Percentiles rank a stretch among this genome's conserved stretches.
Evolutionary conservation across 768 basidiomycete genomes (phyloP).

Genomic region (Pulveroboletus sp.): DNA sequence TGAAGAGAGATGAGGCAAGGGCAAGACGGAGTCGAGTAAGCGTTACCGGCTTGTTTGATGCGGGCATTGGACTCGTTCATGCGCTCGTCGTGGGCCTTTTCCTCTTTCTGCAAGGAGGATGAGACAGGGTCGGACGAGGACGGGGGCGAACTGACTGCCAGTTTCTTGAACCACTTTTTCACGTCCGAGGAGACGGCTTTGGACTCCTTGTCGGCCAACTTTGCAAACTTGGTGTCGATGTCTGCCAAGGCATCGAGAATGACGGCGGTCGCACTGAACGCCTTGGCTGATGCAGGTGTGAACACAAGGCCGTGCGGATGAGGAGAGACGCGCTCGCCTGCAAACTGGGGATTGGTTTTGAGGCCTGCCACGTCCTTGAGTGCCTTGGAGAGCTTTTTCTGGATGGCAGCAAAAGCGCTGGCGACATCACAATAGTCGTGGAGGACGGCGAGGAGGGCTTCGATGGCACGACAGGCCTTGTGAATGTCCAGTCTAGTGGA

Average conservation of each 20-base stretch:
- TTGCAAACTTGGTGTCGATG: slow-evolving; percentile 72
- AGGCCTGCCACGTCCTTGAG: slow-evolving; percentile 61
- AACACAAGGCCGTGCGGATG: not conserved
- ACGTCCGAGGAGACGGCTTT: slow-evolving; percentile 62
- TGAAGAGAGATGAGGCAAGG: slow-evolving; percentile 3
- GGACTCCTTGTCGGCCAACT: slow-evolving; percentile 72
- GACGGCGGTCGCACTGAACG: slow-evolving; percentile 59
- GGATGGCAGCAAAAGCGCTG: slow-evolving; percentile 54
- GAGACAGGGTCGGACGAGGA: not conserved
- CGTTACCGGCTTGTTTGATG: slow-evolving; percentile 72
- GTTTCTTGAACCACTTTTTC: slow-evolving; percentile 85
- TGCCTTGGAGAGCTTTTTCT: slow-evolving; percentile 75
- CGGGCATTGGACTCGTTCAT: slow-evolving; percentile 63
- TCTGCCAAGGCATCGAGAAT: slow-evolving; percentile 72
- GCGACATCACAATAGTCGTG: slow-evolving; percentile 77
- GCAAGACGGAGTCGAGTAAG: not conserved
- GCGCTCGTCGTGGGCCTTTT: slow-evolving; percentile 72
- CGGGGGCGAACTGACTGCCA: slow-evolving; percentile 49
- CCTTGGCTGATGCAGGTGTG: slow-evolving; percentile 48
- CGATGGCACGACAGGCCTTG: slow-evolving; percentile 77
- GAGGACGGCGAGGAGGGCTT: slow-evolving; percentile 60
- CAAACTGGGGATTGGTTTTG: slow-evolving; percentile 59
- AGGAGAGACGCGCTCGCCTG: slow-evolving; percentile 46
- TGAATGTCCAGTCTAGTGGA: slow-evolving; percentile 73
- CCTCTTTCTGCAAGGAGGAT: slow-evolving; percentile 71